A percentile compares a stretch with the other conserved stretches of the same genome.
Conservation (phyloP, 2,329 filamentous ascomycete species). For the Fusarium buxicola region DNA sequence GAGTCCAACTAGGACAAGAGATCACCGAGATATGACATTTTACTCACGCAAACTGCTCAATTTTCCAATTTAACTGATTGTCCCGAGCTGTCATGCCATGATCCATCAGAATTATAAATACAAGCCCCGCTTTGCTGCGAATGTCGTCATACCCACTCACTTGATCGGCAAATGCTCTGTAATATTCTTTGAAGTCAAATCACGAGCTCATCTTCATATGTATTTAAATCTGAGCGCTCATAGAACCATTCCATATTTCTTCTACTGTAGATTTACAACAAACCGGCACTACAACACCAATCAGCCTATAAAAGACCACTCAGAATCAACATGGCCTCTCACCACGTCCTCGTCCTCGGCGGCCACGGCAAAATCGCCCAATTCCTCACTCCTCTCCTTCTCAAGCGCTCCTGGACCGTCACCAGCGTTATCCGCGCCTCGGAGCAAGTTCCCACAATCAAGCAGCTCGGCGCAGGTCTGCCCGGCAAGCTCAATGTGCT, state of each 20-base stretch:
- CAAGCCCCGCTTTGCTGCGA: constrained; percentile 28
- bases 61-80: not conserved
- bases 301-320: too few relatives aligned
- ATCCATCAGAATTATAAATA: constrained; percentile 30
- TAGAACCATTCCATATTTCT: too few relatives aligned
- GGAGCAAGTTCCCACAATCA: constrained; percentile 73
- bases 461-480: constrained; percentile 68
- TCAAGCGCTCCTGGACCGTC: constrained; percentile 79
- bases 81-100: constrained; percentile 12
- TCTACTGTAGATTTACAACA: too few relatives aligned
- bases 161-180: constrained; percentile 4
- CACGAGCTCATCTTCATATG: too few relatives aligned
- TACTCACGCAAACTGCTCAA: not conserved
- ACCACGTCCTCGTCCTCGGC: constrained; percentile 77
- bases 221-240: too few relatives aligned
- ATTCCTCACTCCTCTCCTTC: constrained; percentile 79
- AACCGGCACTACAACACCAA: too few relatives aligned
- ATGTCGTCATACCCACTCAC: constrained; percentile 35
- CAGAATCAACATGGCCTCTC: constrained; percentile 47
- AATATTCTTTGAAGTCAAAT: not conserved
- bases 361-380: constrained; percentile 85
- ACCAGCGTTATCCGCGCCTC: constrained; percentile 81
- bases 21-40: not conserved
- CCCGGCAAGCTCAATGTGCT: constrained; percentile 76
- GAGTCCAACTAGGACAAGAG: not conserved